Evolutionary conservation across 805 yeast genomes (phyloP), one percentile per base, ranked within the genome.

Genomic region (Metschnikowia shivogae): DNA sequence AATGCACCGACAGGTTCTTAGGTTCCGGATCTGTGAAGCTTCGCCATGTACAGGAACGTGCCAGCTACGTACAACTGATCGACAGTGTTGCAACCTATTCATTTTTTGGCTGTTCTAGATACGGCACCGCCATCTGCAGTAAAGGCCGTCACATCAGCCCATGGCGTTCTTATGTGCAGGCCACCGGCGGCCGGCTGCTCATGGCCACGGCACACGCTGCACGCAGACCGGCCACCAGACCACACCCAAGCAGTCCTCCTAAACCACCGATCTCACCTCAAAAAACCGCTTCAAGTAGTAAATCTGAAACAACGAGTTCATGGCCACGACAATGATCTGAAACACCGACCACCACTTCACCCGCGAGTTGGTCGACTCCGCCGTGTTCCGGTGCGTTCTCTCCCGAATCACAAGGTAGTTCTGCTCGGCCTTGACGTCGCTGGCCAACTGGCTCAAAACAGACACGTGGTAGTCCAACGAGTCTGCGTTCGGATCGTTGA

Each of bases 281-380:
- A 92, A 92, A 72, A 92, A 93, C 59, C 98, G 81, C 70, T 86
- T 89, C 68, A 92, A 78, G 72, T 90, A 92, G 70, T 86, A 86
- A 51, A 92, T 89, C 70, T 92, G 99, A 80, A 93, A 93, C 45
- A 90, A 56, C 24, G 96, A 87, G 73, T 89, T 93, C 50, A 77
- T 78, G 13, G 84, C 85, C 37, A 92, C 97, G 45, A 93, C 90
- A 42, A 82, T 58, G 52, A 93, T 73, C 73, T 92, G 99, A 76
- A 90, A 85, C 28, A 88, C 76, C 24, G 96, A 87, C 99, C 99
- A 92, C 88, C 95, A 93, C 68, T 92, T 92, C 54, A 92, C 98
- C 60, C 99, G 82, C 44, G 93, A 84, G 68, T 92, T 92, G 37
- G 99, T 92, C 20, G 96, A 86, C 70, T 92, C 99, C 5, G 99